These are phyloP conservation scores for Ailanthus altissimus DNA, from an alignment of 345 rosid genomes.

Conservation along the genomic window DNA sequence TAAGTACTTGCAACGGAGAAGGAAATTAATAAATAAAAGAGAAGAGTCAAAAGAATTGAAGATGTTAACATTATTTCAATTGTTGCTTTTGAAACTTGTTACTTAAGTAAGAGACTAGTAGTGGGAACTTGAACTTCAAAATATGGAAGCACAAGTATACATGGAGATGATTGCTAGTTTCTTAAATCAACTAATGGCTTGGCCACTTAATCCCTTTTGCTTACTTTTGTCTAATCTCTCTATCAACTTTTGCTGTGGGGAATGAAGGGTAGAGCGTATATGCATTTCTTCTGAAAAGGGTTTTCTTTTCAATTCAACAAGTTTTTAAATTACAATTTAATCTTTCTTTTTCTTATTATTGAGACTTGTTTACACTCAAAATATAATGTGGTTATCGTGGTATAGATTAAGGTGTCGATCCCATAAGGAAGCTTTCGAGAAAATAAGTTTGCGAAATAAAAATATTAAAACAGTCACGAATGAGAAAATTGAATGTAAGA, in stretches of 20 bases:
- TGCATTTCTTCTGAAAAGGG: slow-evolving; percentile 58
- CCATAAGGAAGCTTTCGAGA: no score
- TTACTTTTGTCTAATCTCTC: slow-evolving; percentile 21
- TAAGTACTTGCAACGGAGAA: slow-evolving; percentile 35
- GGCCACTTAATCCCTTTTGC: slow-evolving; percentile 6
- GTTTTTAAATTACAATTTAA: no score
- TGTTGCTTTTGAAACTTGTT: neutral
- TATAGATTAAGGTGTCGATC: no score
- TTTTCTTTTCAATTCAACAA: slow-evolving; percentile 29
- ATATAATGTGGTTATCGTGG: no score
- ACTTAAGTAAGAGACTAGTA: neutral
- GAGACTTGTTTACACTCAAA: no score
- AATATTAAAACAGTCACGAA: no score
- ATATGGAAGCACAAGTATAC: slow-evolving; percentile 8
- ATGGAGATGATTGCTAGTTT: slow-evolving; percentile 15
- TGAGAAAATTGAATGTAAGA: no score
- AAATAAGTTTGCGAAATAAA: no score
- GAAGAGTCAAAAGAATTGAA: slow-evolving; percentile 28
- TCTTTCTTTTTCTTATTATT: no score
- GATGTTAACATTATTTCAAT: slow-evolving; percentile 34
- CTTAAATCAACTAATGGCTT: slow-evolving; percentile 14
- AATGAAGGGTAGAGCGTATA: slow-evolving; percentile 35
- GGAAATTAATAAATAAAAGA: slow-evolving; percentile 32
- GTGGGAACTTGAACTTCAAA: slow-evolving; percentile 12
- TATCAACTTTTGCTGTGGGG: slow-evolving; percentile 37